Evolutionary conservation across 164 flowering plant species (phyloP).

Genomic region (Macadamia tetraphylla): DNA sequence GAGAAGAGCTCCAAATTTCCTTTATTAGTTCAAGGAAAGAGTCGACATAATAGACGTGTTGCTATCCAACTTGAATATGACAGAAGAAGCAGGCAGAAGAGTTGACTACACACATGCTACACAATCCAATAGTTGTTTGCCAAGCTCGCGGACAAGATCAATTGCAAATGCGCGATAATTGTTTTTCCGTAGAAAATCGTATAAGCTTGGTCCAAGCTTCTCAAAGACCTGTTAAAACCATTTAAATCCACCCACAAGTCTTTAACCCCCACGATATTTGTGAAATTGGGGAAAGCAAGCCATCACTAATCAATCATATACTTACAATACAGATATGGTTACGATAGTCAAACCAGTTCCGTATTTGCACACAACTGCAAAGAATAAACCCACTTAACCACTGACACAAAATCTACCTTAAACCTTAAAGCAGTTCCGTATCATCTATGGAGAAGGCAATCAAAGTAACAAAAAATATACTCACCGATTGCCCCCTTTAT

Average conservation of each 20-base stretch:
- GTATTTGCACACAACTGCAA: constrained; percentile 99
- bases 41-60: constrained; percentile 2
- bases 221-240: constrained; percentile 98
- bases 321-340: constrained; percentile 99
- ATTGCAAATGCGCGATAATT: constrained; percentile 99
- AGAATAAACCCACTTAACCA: constrained; percentile 75
- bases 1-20: neutral
- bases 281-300: constrained; percentile 63
- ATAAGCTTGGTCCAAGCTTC: constrained; percentile 99
- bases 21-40: neutral
- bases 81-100: constrained; percentile 18
- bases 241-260: constrained; percentile 68
- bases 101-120: constrained; percentile 97
- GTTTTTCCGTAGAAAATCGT: constrained; percentile 99
- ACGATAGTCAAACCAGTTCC: constrained; percentile 99
- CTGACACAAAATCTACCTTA: constrained; percentile 15
- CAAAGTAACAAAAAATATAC: constrained; percentile 11
- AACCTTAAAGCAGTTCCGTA: constrained; percentile 2
- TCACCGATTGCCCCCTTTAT: constrained; percentile 80
- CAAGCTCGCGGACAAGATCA: constrained; percentile 99
- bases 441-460: neutral
- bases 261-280: constrained; percentile 52
- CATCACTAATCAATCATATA: constrained; percentile 55
- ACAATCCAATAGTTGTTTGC: constrained; percentile 97
- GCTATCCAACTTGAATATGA: constrained; percentile 4